Percentiles rank a stretch among this genome's conserved stretches.
These are phyloP conservation scores for Boletus rex-veris DNA, from an alignment of 768 basidiomycete species.

Conservation along the genomic window DNA sequence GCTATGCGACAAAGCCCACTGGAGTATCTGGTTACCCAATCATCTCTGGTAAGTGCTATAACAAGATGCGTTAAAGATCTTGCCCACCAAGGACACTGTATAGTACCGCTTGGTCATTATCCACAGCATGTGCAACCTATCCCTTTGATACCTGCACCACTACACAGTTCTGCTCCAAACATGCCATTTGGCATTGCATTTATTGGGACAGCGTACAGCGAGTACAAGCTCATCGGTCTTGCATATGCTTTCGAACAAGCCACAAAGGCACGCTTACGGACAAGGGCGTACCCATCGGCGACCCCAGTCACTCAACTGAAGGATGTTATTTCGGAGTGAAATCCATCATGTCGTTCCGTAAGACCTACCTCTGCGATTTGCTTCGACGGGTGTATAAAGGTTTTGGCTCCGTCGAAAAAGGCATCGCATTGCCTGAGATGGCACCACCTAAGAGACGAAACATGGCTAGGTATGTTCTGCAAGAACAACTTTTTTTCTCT, in stretches of 20 bases:
- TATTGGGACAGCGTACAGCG: conserved; percentile 58
- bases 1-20: conserved; percentile 31
- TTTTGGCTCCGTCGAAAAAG: not conserved
- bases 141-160: conserved; percentile 42
- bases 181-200: conserved; percentile 63
- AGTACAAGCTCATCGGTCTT: conserved; percentile 52
- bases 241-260: conserved; percentile 67
- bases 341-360: not conserved
- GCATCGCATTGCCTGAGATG: conserved; percentile 5
- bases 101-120: conserved; percentile 60
- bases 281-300: conserved; percentile 49
- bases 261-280: conserved; percentile 48
- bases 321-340: conserved; percentile 30
- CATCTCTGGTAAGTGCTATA: conserved; percentile 48
- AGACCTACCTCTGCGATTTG: conserved; percentile 3
- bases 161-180: conserved; percentile 36
- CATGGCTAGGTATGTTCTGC: conserved; percentile 56
- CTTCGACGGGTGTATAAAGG: not conserved
- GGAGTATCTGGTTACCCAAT: conserved; percentile 68
- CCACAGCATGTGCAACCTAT: conserved; percentile 42
- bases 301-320: conserved; percentile 52
- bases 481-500: conserved; percentile 84
- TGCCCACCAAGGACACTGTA: conserved; percentile 1
- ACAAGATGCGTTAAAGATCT: not conserved
- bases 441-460: conserved; percentile 11